Base-by-base conservation (phyloP, 306 rosid species). In the Trichosanthes truncata region DNA sequence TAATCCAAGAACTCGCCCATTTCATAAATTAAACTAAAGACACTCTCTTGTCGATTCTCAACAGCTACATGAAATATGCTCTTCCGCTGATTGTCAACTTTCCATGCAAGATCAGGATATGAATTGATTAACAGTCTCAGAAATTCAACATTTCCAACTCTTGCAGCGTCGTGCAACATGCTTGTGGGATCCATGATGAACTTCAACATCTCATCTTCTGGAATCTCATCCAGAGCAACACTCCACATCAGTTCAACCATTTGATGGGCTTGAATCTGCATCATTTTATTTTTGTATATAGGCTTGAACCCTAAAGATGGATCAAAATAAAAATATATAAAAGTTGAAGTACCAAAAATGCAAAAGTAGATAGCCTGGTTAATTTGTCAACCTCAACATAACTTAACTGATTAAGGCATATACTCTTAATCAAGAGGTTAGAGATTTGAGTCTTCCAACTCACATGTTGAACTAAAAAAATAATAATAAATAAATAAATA, bases 141-240 rank as follows among this genome's bases (percentile, higher is more conserved):
- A 31, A 85, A 79, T 38, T 85, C 85, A 60, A 49, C 43, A 20
- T 82, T 85, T 11, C 88, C 88, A 7, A 72, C 33, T 43, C 63
- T 23, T 18, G 85, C 72, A 10, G 84, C 88, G 3, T 76, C 80
- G 17, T 76, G 66, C n/a, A 82, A 13, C 14, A 77, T 9, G 4
- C 52, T 46, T 3, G 15, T 11, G 15, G 80, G 84, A 6, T 3
- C 0, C n/a, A 2, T 12, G 25, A 80, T 73, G 49, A 85, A 36
- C 5, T 46, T 3, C 23, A 33, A 52, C 46, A 84, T 59, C 0
- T 45, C 1, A 0, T 20, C 25, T 0, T 76, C 65, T 0, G 23
- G 6, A 0, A 26, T 43, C 18, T 1, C 12, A 17, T 60, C 1
- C 2, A 3, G 8, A 20, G 68, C 76, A n/a, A 67, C 23, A 4